Conservation (phyloP, 208 protist genomes). For the Trypanosoma mega region DNA sequence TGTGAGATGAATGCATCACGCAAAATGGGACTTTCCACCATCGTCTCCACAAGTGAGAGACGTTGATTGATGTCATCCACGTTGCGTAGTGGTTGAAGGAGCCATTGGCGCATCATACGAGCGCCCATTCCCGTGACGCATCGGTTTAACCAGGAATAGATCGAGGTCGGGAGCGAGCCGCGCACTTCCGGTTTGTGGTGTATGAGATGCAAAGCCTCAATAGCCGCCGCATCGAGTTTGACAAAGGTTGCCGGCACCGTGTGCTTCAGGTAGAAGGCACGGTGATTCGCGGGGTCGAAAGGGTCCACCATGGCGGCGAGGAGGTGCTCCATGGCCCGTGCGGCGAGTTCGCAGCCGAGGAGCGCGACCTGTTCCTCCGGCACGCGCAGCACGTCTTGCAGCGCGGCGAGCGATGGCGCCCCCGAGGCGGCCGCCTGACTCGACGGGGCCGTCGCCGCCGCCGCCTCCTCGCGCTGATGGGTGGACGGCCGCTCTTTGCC, state of each 20-base stretch:
- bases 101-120: conserved; percentile 95
- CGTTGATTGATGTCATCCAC: conserved; percentile 91
- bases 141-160: conserved; percentile 95
- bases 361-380: conserved; percentile 70
- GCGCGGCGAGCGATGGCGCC: conserved; percentile 38
- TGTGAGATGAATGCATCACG: conserved; percentile 78
- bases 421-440: too few species aligned
- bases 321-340: conserved; percentile 66
- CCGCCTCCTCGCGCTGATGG: conserved; percentile 21
- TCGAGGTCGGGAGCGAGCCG: conserved; percentile 61
- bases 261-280: conserved; percentile 78
- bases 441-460: neutral
- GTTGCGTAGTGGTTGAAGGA: conserved; percentile 96
- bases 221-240: conserved; percentile 92
- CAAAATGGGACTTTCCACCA: conserved; percentile 86
- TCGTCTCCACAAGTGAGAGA: conserved; percentile 92
- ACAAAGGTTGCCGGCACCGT: conserved; percentile 88
- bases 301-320: conserved; percentile 49
- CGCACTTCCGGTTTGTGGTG: conserved; percentile 79
- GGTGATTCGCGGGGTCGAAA: conserved; percentile 67
- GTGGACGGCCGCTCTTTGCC: conserved; percentile 15
- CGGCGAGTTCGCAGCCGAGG: conserved; percentile 38
- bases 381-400: conserved; percentile 80
- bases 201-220: conserved; percentile 92
- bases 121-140: conserved; percentile 96